phyloP scores from a whole-genome alignment of 2,329 filamentous ascomycete species.

The Bertia moriformis region DNA sequence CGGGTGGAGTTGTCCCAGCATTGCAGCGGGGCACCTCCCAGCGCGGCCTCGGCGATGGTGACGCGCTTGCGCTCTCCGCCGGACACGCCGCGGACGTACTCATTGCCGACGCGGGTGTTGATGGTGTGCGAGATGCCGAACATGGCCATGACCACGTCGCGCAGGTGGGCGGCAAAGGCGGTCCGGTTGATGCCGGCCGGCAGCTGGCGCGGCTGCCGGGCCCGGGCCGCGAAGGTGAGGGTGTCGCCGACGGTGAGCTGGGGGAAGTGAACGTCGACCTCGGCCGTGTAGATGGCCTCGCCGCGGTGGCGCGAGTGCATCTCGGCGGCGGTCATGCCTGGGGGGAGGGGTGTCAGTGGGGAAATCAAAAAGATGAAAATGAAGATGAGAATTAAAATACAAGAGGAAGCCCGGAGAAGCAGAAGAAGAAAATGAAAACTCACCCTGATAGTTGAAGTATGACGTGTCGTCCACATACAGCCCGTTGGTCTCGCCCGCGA shows the following conservation, averaged over 20 bases:
- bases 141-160: slow-evolving; percentile 36
- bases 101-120: slow-evolving; percentile 36
- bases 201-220: slow-evolving; percentile 29
- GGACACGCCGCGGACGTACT: slow-evolving; percentile 35
- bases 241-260: slow-evolving; percentile 45
- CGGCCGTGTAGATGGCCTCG: slow-evolving; percentile 52
- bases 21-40: slow-evolving; percentile 12
- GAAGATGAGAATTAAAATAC: not conserved
- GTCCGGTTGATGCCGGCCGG: slow-evolving; percentile 26
- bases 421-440: not conserved
- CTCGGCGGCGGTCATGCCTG: slow-evolving; percentile 33
- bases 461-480: slow-evolving; percentile 36
- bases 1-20: slow-evolving; percentile 32
- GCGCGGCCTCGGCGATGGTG: slow-evolving; percentile 16
- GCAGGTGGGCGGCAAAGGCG: slow-evolving; percentile 28
- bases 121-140: slow-evolving; percentile 38
- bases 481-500: slow-evolving; percentile 48
- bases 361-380: no score
- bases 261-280: slow-evolving; percentile 49
- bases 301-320: slow-evolving; percentile 47
- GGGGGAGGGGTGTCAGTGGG: slow-evolving; percentile 9
- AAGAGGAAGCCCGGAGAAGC: no score
- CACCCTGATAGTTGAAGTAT: slow-evolving; percentile 44
- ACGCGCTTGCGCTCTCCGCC: slow-evolving; percentile 34
- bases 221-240: slow-evolving; percentile 43